These are phyloP conservation scores for Penicillium alfredii DNA, from an alignment of 495 filamentous ascomycete genomes.

Conservation along the genomic window DNA sequence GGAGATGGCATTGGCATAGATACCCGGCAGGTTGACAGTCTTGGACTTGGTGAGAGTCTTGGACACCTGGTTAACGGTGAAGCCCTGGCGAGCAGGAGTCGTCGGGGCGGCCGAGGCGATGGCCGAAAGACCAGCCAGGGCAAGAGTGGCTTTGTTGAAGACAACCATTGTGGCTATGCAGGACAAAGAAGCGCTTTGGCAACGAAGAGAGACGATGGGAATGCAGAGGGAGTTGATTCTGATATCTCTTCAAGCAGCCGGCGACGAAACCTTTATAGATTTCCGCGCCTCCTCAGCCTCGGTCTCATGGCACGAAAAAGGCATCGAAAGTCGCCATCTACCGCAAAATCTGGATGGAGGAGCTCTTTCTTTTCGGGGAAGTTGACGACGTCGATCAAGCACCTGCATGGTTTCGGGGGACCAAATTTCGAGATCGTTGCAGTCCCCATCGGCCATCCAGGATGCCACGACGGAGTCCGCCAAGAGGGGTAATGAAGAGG, in stretches of 20 bases:
- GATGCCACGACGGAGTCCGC: conserved; percentile 16
- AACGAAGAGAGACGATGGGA: too few species aligned
- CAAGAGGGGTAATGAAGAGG: conserved; percentile 7
- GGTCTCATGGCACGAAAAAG: neutral
- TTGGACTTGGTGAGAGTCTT: conserved; percentile 21
- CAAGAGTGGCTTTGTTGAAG: conserved; percentile 32
- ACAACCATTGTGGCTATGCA: conserved; percentile 35
- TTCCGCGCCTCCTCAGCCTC: conserved; percentile 1
- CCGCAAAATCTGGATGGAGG: conserved; percentile 15
- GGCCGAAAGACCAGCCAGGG: conserved; percentile 29
- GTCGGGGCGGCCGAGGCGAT: conserved; percentile 31
- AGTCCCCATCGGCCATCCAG: conserved; percentile 23
- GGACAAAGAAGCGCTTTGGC: conserved; percentile 17
- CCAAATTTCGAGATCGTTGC: conserved; percentile 18
- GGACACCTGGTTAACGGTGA: conserved; percentile 38
- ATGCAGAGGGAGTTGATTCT: conserved; percentile 9
- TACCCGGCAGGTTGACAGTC: conserved; percentile 35
- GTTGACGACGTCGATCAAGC: conserved; percentile 17
- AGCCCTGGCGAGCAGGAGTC: conserved; percentile 24
- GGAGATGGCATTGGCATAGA: conserved; percentile 33
- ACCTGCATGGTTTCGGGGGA: conserved; percentile 7
- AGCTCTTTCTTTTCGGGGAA: conserved; percentile 21
- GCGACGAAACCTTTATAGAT: conserved; percentile 21
- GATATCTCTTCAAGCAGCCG: too few species aligned
- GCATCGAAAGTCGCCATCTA: conserved; percentile 2